Percentiles rank a stretch among this genome's conserved stretches.
These are phyloP conservation scores for Punica granatum DNA, from an alignment of 345 rosid species.

Conservation along the genomic window DNA sequence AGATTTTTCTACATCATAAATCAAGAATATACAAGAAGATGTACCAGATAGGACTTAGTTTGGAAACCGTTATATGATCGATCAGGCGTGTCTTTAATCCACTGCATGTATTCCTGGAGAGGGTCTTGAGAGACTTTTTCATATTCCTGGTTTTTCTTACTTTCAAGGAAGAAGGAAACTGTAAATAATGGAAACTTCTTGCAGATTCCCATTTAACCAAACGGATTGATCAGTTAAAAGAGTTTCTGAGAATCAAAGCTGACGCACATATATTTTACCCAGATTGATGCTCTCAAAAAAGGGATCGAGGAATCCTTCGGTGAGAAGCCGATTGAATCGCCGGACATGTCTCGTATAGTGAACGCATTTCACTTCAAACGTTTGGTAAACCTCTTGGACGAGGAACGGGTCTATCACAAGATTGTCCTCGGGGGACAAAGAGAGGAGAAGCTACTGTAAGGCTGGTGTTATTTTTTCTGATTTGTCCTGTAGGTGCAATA, in stretches of 20 bases:
- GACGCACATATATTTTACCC: neutral
- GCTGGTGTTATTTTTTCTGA: neutral
- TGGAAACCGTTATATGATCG: no score
- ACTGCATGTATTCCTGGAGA: neutral
- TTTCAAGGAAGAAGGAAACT: neutral
- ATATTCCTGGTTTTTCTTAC: no score
- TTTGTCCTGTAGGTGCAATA: neutral
- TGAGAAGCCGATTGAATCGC: slow-evolving; percentile 33
- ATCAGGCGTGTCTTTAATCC: neutral
- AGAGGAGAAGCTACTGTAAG: slow-evolving; percentile 31
- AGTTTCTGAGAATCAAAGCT: neutral
- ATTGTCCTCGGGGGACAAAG: slow-evolving; percentile 41
- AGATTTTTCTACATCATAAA: neutral
- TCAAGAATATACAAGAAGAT: neutral
- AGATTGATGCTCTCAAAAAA: slow-evolving; percentile 32
- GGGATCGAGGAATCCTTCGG: slow-evolving; percentile 36
- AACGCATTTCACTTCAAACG: slow-evolving; percentile 30
- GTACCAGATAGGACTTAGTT: neutral
- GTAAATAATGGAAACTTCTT: neutral
- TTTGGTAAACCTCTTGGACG: slow-evolving; percentile 31
- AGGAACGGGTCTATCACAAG: slow-evolving; percentile 27
- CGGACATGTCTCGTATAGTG: slow-evolving; percentile 34
- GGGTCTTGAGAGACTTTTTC: no score
- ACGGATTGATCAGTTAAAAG: neutral
- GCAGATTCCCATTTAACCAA: neutral